Base-by-base conservation (phyloP, 306 rosid genomes). In the Lagenaria siceraria region DNA sequence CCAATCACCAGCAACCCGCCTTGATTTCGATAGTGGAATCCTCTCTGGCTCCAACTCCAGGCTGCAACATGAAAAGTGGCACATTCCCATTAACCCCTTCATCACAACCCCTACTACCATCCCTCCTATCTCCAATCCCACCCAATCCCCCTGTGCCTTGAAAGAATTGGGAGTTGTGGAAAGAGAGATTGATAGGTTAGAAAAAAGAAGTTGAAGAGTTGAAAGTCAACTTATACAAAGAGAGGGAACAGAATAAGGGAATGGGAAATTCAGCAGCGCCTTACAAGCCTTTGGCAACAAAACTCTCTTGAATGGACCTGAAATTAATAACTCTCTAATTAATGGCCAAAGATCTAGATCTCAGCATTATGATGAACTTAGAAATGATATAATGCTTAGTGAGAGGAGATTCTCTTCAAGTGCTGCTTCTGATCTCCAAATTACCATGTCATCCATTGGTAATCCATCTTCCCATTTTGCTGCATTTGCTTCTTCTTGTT, bases 151-250 rank as follows among this genome's bases (percentile, higher is more conserved):
- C n/a, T n/a, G n/a, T n/a, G n/a, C n/a, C n/a, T n/a, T 92, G 78
- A 76, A 87, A 38, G 98, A 95, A 82, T 80, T 95, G 82, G 87
- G 78, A 78, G 74, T 62, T 78, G 89, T 92, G 31, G 97, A 90
- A 87, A 89, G 87, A 59, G 97, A 92, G 90, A 86, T 95, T 62
- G 60, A 76, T 35, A 56, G 77, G 84, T 82, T 95, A 19, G 99
- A 90, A 84, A 85, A 87, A 77, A 90, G n/a, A 82, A 88, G 87
- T 90, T 38, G 87, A 89, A 80, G 96, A 88, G 79, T 87, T 95
- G 77, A 86, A 85, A 78, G 76, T 83, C 63, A 69, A 65, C 75
- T 64, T 90, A 81, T 75, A 73, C 85, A 80, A 79, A 18, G 93
- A 92, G 78, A 92, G 89, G 70, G 81, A 79, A 58, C 87, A 87